Evolutionary conservation across 2,329 filamentous ascomycete species (phyloP), one percentile per base, ranked within the genome.

Genomic region (Colletotrichum sp.): DNA sequence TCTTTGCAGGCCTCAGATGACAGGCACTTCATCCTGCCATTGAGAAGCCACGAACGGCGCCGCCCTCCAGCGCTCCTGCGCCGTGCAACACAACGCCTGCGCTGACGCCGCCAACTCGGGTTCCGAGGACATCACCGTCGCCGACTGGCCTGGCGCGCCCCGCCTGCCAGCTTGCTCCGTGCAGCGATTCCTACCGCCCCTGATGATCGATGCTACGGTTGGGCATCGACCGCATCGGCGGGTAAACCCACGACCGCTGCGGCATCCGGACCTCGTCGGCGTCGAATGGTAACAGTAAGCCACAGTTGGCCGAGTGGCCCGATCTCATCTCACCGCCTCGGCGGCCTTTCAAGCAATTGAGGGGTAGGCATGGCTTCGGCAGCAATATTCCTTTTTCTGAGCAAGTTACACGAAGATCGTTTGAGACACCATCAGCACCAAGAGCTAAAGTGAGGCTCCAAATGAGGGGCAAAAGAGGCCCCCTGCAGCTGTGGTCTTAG

Each of bases 181-280:
- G 65, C 58, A 73, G 70, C 27, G 65, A 69, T 55, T 74, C 36
- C 28, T 43, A 27, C 16, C n/a, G 70, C 70, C 74, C 74, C 74
- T 76, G 74, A 76, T 76, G 74, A 76, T 76, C 74, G 74, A 76
- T 76, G 74, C 70, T 56, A 69, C 43, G 68, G 74, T 60, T 65
- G 74, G 70, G 32, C 70, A 76, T 76, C 70, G 74, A 76, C 74
- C 64, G 34, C 34, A 73, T 69, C 70, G 74, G 70, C 58, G 70
- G 70, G 25, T 71, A 55, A 71, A 61, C 43, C n/a, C 43, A 52
- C 62, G 15, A 25, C 55, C 72, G 68, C 25, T 34, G 43, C 52
- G 66, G 56, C 25, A 15, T 27, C 55, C 34, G 61, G 61, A 30
- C 34, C 55, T 16, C 34, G 55, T 69, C 55, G 66, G 34, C 43